Evolutionary conservation across 2,329 filamentous ascomycete species (phyloP).

Genomic region (Cladosporium cucumerinum): DNA sequence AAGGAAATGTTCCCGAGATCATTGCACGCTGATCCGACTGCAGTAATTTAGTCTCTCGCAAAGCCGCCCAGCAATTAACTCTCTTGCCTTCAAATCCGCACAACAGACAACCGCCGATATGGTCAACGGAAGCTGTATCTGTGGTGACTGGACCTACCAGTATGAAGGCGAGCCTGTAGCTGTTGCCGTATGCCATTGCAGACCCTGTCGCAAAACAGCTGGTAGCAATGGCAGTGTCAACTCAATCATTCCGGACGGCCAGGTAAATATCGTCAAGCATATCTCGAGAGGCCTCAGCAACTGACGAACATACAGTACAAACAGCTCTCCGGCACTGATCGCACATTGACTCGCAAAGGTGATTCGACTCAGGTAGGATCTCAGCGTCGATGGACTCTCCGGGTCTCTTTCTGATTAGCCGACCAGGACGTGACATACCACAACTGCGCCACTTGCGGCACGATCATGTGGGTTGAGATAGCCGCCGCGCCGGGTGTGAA

Average conservation of each 20-base stretch:
- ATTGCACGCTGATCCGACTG: neutral
- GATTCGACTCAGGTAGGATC: constrained; percentile 18
- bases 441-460: constrained; percentile 31
- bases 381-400: neutral
- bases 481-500: constrained; percentile 26
- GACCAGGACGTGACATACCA: constrained; percentile 27
- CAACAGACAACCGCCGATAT: constrained; percentile 18
- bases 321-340: constrained; percentile 29
- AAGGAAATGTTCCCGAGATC: neutral
- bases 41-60: neutral
- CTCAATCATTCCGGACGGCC: constrained; percentile 26
- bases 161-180: constrained; percentile 31
- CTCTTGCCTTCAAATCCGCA: neutral
- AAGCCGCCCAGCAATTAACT: neutral
- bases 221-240: constrained; percentile 33
- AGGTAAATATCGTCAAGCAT: constrained; percentile 19
- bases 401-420: constrained; percentile 22
- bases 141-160: constrained; percentile 37
- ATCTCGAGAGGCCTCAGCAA: neutral
- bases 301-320: constrained; percentile 25
- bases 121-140: constrained; percentile 33
- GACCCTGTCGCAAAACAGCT: constrained; percentile 30
- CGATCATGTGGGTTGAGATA: constrained; percentile 28
- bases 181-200: constrained; percentile 31
- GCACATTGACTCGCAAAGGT: constrained; percentile 27